Percentiles rank a stretch among this genome's conserved stretches.
Evolutionary conservation across 169 alveolate genomes (phyloP).

Genomic region (Neospora caninum): DNA sequence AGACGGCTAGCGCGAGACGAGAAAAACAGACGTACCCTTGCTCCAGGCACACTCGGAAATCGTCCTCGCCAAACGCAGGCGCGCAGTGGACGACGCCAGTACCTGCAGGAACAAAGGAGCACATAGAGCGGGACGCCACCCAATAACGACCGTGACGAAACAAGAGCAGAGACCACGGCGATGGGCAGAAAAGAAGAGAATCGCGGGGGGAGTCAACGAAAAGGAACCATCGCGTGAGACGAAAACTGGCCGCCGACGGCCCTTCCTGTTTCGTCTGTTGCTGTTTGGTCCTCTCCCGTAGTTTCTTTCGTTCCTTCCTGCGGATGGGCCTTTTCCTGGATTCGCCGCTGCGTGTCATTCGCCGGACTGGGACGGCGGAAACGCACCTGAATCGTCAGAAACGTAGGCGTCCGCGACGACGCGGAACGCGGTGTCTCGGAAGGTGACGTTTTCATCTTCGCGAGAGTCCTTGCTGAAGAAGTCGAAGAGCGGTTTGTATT

Average conservation of each 20-base stretch:
- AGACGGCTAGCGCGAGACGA: background rate
- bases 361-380: too few species aligned
- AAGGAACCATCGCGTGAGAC: too few species aligned
- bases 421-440: slow-evolving; percentile 33
- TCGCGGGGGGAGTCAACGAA: too few species aligned
- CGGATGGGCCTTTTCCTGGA: too few species aligned
- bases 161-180: background rate
- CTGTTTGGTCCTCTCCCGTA: too few species aligned
- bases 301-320: too few species aligned
- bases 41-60: slow-evolving; percentile 54
- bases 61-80: slow-evolving; percentile 80
- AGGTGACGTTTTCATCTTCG: background rate
- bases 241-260: too few species aligned
- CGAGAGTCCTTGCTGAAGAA: slow-evolving; percentile 70
- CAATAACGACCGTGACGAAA: background rate
- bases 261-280: too few species aligned
- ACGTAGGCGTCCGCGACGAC: slow-evolving; percentile 54
- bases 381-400: slow-evolving; percentile 43
- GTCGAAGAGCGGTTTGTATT: slow-evolving; percentile 93
- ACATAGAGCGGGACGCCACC: background rate
- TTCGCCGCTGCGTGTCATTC: too few species aligned
- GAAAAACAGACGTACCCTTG: background rate
- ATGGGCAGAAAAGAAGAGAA: too few species aligned
- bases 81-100: slow-evolving; percentile 96
- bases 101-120: slow-evolving; percentile 77